These are phyloP conservation scores for Heterobasidion occidentale DNA, from an alignment of 1,284 basidiomycete species.

Conservation along the genomic window DNA sequence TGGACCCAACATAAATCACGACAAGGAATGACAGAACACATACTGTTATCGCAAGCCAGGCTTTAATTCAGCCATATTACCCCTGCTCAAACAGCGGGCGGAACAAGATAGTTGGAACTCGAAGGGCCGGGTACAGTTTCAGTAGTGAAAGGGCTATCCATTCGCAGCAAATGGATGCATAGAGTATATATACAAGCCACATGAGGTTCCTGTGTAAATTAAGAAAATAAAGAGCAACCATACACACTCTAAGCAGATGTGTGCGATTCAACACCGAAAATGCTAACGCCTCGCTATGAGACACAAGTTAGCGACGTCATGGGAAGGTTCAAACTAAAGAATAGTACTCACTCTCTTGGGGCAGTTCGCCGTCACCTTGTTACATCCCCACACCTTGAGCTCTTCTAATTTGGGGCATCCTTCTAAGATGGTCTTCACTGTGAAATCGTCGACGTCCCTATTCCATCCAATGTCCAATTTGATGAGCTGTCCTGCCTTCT, in stretches of 20 bases:
- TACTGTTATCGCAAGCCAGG: too few species aligned
- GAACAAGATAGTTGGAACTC: too few species aligned
- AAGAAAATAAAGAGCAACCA: neutral
- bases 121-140: too few species aligned
- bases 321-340: neutral
- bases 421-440: slow-evolving; percentile 67
- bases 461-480: slow-evolving; percentile 86
- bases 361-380: slow-evolving; percentile 47
- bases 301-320: slow-evolving; percentile 5
- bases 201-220: neutral
- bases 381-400: slow-evolving; percentile 69
- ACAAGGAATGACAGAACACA: too few species aligned
- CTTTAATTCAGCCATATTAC: too few species aligned
- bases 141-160: too few species aligned
- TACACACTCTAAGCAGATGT: neutral
- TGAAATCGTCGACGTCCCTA: slow-evolving; percentile 76
- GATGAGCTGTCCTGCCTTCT: slow-evolving; percentile 39
- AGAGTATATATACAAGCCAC: neutral
- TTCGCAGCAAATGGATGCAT: too few species aligned
- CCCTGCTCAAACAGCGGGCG: too few species aligned
- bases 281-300: slow-evolving; percentile 31
- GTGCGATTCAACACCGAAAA: slow-evolving; percentile 35
- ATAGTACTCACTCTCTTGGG: slow-evolving; percentile 38
- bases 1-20: too few species aligned
- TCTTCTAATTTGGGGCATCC: slow-evolving; percentile 43